Evolutionary conservation across 805 yeast species (phyloP).

Genomic region (Lachancea thermotolerans): DNA sequence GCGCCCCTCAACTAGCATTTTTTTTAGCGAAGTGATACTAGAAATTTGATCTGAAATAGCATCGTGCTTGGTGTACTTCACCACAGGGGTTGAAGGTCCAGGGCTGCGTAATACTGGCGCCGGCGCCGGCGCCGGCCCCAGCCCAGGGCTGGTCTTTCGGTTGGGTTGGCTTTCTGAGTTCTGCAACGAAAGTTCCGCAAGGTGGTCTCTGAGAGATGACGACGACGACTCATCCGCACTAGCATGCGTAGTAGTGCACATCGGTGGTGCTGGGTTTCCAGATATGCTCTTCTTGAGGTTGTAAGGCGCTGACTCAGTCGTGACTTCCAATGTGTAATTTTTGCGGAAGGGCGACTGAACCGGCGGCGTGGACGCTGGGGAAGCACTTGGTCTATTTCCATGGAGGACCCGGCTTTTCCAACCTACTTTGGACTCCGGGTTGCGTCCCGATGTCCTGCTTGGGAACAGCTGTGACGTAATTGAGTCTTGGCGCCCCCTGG

Average conservation of each 20-base stretch:
- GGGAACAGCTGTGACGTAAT: slow-evolving; percentile 21
- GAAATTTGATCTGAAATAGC: slow-evolving; percentile 11
- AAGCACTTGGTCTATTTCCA: background rate
- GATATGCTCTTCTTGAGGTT: slow-evolving; percentile 2
- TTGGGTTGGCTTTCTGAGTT: slow-evolving; percentile 4
- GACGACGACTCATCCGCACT: slow-evolving; percentile 9
- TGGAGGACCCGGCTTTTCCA: slow-evolving; percentile 4
- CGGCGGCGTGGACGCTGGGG: background rate
- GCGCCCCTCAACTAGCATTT: slow-evolving; percentile 13
- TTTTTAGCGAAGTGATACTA: slow-evolving; percentile 19
- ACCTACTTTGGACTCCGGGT: slow-evolving; percentile 6
- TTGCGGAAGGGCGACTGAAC: slow-evolving; percentile 7
- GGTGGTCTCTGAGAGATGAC: slow-evolving; percentile 13
- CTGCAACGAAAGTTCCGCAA: slow-evolving; percentile 18
- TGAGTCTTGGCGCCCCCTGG: slow-evolving; percentile 10
- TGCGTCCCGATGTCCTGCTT: slow-evolving; percentile 13
- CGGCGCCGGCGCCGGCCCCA: background rate
- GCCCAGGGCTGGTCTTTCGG: background rate
- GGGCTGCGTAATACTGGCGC: slow-evolving; percentile 15
- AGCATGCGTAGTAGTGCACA: slow-evolving; percentile 5
- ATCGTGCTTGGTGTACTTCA: slow-evolving; percentile 18
- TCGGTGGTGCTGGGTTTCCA: slow-evolving; percentile 8
- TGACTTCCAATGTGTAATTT: slow-evolving; percentile 4
- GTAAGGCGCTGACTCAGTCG: background rate
- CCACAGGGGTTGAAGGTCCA: slow-evolving; percentile 21